These are phyloP conservation scores for Rubus idaeus DNA, from an alignment of 306 rosid genomes.

Conservation along the genomic window DNA sequence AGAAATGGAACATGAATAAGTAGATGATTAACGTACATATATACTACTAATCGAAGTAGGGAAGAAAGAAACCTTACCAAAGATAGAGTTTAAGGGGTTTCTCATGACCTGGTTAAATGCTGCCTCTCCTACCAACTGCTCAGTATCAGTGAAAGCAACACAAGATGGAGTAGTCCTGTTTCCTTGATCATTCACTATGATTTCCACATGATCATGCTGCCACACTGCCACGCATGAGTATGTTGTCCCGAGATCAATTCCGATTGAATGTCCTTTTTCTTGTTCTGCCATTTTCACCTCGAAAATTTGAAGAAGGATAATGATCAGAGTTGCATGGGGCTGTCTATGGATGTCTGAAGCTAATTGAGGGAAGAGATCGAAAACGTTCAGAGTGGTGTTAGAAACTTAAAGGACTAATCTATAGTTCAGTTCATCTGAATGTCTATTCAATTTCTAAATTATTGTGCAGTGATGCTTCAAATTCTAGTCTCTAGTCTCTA, in stretches of 20 bases:
- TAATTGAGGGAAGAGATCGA: background rate
- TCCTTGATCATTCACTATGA: slow-evolving; percentile 7
- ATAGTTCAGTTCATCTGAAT: background rate
- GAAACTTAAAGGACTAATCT: background rate
- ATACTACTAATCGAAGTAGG: background rate
- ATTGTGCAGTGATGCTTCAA: too few relatives aligned
- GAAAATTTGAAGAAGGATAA: background rate
- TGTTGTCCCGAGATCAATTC: slow-evolving; percentile 6
- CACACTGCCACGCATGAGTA: slow-evolving; percentile 16
- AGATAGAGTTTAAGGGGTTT: background rate
- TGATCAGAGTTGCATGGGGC: background rate
- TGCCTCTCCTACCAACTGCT: slow-evolving; percentile 4
- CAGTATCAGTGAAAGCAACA: slow-evolving; percentile 16
- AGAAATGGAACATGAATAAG: background rate
- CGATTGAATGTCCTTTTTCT: background rate
- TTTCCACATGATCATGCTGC: slow-evolving; percentile 6
- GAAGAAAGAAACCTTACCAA: background rate
- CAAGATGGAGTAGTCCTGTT: slow-evolving; percentile 19
- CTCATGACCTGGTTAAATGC: background rate
- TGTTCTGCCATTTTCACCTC: slow-evolving; percentile 1
- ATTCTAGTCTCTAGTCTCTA: too few relatives aligned
- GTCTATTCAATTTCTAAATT: background rate
- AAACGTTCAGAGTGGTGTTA: background rate
- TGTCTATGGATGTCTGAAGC: background rate
- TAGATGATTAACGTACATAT: background rate